Evolutionary conservation across 2,329 filamentous ascomycete genomes (phyloP), one percentile per base, ranked within the genome.

Genomic region (Orbilia ellipsospora): DNA sequence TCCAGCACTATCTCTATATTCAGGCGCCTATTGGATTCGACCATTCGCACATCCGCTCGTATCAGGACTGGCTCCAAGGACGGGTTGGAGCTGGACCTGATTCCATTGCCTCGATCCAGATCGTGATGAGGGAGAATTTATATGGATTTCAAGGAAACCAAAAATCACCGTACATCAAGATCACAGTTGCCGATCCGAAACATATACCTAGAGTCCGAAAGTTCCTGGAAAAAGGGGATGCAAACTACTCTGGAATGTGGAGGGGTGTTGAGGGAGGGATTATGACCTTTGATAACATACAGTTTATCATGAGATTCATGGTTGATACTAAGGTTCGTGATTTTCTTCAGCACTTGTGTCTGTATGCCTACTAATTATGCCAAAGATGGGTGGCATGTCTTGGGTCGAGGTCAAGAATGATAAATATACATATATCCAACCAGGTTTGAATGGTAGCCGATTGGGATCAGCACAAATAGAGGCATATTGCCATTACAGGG

Each of bases 391-490:
- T 68, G 95, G 95, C 77, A 99, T 99, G 95, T 94, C 93, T 0
- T 99, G 95, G 95, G 93, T 98, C 0, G 93, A 97, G 82, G 92
- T 90, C 5, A 44, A 63, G 6, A 68, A 62, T n/a, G 86, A 86
- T 31, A 89, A 90, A 77, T 97, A 94, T 83, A 86, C 86, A 65
- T 84, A 96, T 61, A 85, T 97, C 16, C 84, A 88, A 0, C 60
- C 76, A 3, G 65, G 65, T 10, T 31, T 73, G 50, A 83, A 88
- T 12, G 83, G 87, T 66, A 86, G 90, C 73, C 88, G 89, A 76
- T 91, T 97, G 78, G 98, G 94, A 1, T 97, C 93, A 80, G 98
- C 95, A 82, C 95, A 99, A 83, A 96, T 99, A 78, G 95, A 99
- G 83, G 95, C 94, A 12, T 87, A 90, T 78, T 88, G 96, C 67